phyloP scores from a whole-genome alignment of 495 filamentous ascomycete genomes.

The Lepidopterella palustris region DNA sequence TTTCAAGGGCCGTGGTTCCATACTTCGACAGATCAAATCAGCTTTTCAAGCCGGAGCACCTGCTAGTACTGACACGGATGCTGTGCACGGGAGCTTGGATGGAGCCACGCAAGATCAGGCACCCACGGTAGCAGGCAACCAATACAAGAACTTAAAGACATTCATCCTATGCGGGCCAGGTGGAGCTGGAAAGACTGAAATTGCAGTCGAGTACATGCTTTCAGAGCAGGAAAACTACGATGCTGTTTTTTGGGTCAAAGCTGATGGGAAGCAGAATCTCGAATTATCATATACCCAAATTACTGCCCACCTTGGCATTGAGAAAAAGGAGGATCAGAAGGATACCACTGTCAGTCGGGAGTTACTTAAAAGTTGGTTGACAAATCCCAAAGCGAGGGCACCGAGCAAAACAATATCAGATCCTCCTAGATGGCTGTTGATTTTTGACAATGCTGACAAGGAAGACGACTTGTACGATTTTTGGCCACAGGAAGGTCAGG shows the following conservation, averaged over 20 bases:
- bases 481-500: not conserved
- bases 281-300: not conserved
- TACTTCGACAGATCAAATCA: too few species aligned
- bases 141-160: too few species aligned
- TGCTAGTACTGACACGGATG: too few species aligned
- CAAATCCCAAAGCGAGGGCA: not conserved
- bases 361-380: not conserved
- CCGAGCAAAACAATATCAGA: not conserved
- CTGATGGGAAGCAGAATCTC: not conserved
- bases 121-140: too few species aligned
- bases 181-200: not conserved
- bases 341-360: not conserved
- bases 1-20: too few species aligned
- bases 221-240: not conserved
- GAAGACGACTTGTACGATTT: not conserved
- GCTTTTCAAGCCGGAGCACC: too few species aligned
- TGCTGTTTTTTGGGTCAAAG: not conserved
- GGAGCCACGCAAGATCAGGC: too few species aligned
- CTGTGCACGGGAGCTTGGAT: too few species aligned
- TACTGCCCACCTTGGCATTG: not conserved
- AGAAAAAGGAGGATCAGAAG: not conserved
- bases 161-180: not conserved
- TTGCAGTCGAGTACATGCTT: not conserved
- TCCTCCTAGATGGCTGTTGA: not conserved
- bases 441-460: not conserved